Conservation (phyloP, 2,329 filamentous ascomycete genomes). For the Rhynchosporium agropyri region DNA sequence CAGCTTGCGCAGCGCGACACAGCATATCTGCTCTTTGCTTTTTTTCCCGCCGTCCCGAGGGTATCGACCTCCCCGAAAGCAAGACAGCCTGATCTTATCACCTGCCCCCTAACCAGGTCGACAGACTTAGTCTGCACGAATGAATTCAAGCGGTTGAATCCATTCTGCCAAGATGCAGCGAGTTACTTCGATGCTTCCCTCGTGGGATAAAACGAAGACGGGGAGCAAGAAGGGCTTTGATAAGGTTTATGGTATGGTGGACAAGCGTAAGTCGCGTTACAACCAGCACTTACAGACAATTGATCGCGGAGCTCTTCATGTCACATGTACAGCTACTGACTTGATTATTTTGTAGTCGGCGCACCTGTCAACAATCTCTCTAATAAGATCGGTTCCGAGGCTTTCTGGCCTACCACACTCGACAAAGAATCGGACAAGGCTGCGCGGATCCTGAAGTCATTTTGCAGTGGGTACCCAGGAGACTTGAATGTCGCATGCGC, state of each 20-base stretch:
- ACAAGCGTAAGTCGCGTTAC: constrained; percentile 54
- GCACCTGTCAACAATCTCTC: constrained; percentile 78
- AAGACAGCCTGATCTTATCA: constrained; percentile 29
- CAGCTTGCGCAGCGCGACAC: not conserved
- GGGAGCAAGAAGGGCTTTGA: constrained; percentile 70
- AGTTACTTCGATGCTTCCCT: constrained; percentile 42
- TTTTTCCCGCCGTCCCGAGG: constrained; percentile 26
- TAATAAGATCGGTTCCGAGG: constrained; percentile 79
- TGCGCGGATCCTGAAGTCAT: constrained; percentile 83
- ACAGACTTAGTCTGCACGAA: constrained; percentile 13
- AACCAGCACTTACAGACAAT: not conserved
- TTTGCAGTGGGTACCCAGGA: constrained; percentile 69
- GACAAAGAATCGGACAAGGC: constrained; percentile 93
- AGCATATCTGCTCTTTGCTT: not conserved
- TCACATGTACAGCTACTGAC: constrained; percentile 17
- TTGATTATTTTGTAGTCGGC: constrained; percentile 50
- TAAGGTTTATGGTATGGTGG: constrained; percentile 67
- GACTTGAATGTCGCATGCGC: constrained; percentile 33
- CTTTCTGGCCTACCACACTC: constrained; percentile 82
- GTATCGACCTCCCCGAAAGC: constrained; percentile 3
- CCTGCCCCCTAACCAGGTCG: not conserved
- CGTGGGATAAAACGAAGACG: constrained; percentile 58
- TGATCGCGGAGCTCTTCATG: not conserved
- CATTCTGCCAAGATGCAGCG: constrained; percentile 39
- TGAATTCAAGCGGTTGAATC: constrained; percentile 13